Percentiles rank a stretch among this genome's conserved stretches.
Evolutionary conservation across 2,329 filamentous ascomycete genomes (phyloP).

Genomic region (Metarhizium guizhouense): DNA sequence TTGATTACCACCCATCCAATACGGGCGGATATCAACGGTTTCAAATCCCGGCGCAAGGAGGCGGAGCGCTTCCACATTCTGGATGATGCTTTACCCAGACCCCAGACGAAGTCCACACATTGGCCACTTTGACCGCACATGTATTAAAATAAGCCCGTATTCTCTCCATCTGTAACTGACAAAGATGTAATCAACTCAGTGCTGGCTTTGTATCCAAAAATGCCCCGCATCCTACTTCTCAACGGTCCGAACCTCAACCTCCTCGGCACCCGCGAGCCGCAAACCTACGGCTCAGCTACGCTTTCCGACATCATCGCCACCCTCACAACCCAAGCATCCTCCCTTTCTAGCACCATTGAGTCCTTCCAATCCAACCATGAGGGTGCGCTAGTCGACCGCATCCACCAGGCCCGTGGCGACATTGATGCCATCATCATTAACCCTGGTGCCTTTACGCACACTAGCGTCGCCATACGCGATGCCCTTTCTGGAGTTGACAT

Average conservation of each 20-base stretch:
- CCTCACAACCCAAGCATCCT: slow-evolving; percentile 38
- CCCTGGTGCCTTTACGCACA: slow-evolving; percentile 67
- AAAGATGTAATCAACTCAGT: too few species aligned
- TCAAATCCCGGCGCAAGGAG: not conserved
- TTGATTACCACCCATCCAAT: not conserved
- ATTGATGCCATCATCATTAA: slow-evolving; percentile 67
- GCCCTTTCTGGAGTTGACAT: slow-evolving; percentile 59
- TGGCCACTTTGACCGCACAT: not conserved
- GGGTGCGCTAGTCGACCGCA: slow-evolving; percentile 63
- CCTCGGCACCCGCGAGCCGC: slow-evolving; percentile 64
- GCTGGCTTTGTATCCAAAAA: slow-evolving; percentile 7
- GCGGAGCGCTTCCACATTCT: not conserved
- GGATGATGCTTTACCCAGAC: slow-evolving; percentile 19
- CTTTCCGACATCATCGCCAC: slow-evolving; percentile 50
- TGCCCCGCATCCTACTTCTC: slow-evolving; percentile 55
- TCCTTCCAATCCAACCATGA: slow-evolving; percentile 73
- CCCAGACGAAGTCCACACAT: not conserved
- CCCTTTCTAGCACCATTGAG: slow-evolving; percentile 39
- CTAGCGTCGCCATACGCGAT: slow-evolving; percentile 67
- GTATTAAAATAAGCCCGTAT: not conserved
- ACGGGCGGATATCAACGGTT: not conserved
- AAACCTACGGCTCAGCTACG: slow-evolving; percentile 63
- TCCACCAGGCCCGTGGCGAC: slow-evolving; percentile 49
- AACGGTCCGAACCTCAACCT: slow-evolving; percentile 82
- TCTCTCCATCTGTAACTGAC: too few species aligned